A percentile compares a stretch with the other conserved stretches of the same genome.
Evolutionary conservation across 148 eudicot species (phyloP).

Genomic region (Cornus kousa): DNA sequence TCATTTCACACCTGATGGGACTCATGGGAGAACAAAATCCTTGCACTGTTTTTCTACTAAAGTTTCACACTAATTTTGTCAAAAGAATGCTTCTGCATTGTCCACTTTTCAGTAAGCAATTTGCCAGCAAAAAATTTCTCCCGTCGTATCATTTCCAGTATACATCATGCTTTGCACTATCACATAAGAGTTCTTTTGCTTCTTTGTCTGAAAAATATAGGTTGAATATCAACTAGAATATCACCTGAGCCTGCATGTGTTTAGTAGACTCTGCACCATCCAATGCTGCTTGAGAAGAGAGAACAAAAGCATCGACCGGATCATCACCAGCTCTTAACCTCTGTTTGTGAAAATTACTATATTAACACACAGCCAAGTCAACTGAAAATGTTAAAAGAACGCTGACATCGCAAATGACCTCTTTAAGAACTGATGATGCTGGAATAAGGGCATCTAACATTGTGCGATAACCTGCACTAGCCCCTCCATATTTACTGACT

Average conservation of each 20-base stretch:
- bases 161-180: not conserved
- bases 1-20: too few relatives aligned
- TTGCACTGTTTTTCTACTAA: too few relatives aligned
- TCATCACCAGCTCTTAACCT: conserved; percentile 68
- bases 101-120: too few relatives aligned
- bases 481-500: conserved; percentile 92
- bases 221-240: not conserved
- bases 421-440: conserved; percentile 67
- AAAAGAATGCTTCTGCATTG: too few relatives aligned
- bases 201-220: not conserved
- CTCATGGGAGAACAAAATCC: too few relatives aligned
- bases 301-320: conserved; percentile 69
- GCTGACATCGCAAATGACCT: conserved; percentile 40
- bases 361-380: conserved; percentile 12
- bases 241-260: conserved; percentile 85
- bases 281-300: conserved; percentile 81
- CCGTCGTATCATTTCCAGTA: too few relatives aligned
- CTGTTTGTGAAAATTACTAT: conserved; percentile 40
- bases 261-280: conserved; percentile 87
- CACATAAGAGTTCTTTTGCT: not conserved
- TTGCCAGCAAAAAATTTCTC: too few relatives aligned
- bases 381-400: not conserved
- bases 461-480: conserved; percentile 87
- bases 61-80: too few relatives aligned
- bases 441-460: conserved; percentile 94